These are phyloP conservation scores for Penicillium cosmopolitanum DNA, from an alignment of 495 filamentous ascomycete genomes.

Conservation along the genomic window DNA sequence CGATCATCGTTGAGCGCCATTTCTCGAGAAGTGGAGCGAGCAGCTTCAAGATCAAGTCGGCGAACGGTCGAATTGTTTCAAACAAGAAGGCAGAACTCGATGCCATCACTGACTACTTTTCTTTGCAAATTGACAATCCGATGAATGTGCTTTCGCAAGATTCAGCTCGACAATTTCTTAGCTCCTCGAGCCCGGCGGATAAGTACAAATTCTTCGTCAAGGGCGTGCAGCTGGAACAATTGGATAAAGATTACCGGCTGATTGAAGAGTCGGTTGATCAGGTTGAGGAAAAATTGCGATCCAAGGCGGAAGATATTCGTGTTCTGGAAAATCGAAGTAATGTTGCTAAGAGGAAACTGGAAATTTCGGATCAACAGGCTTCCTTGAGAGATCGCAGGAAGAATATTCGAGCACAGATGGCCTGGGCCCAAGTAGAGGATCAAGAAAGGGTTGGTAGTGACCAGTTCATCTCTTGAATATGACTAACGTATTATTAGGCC, in stretches of 20 bases:
- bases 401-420: constrained; percentile 61
- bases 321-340: constrained; percentile 48
- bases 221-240: constrained; percentile 88
- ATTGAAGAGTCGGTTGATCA: constrained; percentile 72
- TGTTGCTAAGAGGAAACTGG: constrained; percentile 54
- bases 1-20: constrained; percentile 87
- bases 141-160: constrained; percentile 98
- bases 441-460: constrained; percentile 45
- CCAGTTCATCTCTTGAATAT: neutral
- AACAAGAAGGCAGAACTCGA: constrained; percentile 88
- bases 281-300: constrained; percentile 62
- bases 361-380: constrained; percentile 60
- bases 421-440: constrained; percentile 73
- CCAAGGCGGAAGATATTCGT: constrained; percentile 51
- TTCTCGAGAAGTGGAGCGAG: constrained; percentile 78
- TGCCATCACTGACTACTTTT: constrained; percentile 88
- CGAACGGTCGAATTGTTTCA: constrained; percentile 70
- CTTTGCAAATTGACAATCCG: constrained; percentile 94
- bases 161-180: constrained; percentile 90
- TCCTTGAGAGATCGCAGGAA: constrained; percentile 55
- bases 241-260: constrained; percentile 88
- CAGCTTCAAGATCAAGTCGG: constrained; percentile 85
- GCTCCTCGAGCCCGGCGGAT: constrained; percentile 72
- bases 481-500: constrained; percentile 30
- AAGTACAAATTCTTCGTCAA: constrained; percentile 98